Percentiles rank a stretch among this genome's conserved stretches.
Evolutionary conservation across 1,284 basidiomycete species (phyloP).

Genomic region (Gomphus sp.): DNA sequence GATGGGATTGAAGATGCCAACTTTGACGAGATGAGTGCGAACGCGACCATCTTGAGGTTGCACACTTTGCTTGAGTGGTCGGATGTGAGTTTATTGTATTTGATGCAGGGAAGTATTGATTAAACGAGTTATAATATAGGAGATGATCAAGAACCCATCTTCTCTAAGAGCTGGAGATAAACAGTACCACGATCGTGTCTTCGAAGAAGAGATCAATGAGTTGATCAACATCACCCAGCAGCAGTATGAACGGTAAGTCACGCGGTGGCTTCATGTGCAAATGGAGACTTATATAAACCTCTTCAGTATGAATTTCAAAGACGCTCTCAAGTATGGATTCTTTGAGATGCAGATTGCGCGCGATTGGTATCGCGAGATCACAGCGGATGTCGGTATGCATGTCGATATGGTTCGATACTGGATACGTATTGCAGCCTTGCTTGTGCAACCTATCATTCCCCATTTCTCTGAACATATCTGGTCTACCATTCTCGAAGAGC

Average conservation of each 20-base stretch:
- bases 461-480: constrained; percentile 95
- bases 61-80: constrained; percentile 92
- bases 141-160: constrained; percentile 60
- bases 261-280: neutral
- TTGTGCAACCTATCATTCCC: constrained; percentile 86
- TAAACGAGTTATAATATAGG: constrained; percentile 33
- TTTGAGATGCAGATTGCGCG: constrained; percentile 91
- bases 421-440: constrained; percentile 74
- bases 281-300: constrained; percentile 3
- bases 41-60: constrained; percentile 92
- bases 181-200: constrained; percentile 77
- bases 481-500: constrained; percentile 64
- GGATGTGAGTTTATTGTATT: constrained; percentile 47
- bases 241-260: constrained; percentile 69
- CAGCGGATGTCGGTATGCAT: constrained; percentile 87
- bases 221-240: constrained; percentile 74
- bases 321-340: constrained; percentile 91
- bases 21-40: constrained; percentile 98
- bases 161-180: constrained; percentile 67
- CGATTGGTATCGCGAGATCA: constrained; percentile 96
- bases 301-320: constrained; percentile 85
- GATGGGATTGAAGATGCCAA: constrained; percentile 97
- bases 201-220: constrained; percentile 88
- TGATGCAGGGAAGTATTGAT: neutral
- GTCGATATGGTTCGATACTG: constrained; percentile 65